Evolutionary conservation across 352 stramenopile genomes (phyloP).

Genomic region (Globisporangium parvum): DNA sequence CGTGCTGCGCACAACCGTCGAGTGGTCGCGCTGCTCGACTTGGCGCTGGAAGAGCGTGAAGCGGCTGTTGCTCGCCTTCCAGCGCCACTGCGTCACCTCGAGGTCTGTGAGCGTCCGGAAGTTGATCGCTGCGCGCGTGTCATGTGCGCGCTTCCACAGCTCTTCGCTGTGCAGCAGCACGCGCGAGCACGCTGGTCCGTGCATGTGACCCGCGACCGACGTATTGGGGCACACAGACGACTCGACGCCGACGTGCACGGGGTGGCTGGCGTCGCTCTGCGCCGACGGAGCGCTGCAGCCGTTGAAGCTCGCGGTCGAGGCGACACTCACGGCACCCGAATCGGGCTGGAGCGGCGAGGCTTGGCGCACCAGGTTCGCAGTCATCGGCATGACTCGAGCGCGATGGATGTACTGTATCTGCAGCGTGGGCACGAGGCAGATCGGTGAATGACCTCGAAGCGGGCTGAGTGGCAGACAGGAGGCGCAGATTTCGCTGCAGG

Average conservation of each 20-base stretch:
- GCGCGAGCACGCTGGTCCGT: constrained; percentile 5
- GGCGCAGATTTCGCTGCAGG: too few species aligned
- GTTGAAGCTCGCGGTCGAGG: too few species aligned
- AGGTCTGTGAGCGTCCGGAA: constrained; percentile 10
- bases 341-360: too few species aligned
- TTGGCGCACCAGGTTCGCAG: too few species aligned
- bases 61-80: constrained; percentile 15
- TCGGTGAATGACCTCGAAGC: too few species aligned
- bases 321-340: too few species aligned
- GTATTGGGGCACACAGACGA: not conserved
- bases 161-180: constrained; percentile 9
- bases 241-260: not conserved
- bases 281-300: too few species aligned
- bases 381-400: too few species aligned
- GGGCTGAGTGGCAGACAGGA: too few species aligned
- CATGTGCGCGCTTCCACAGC: constrained; percentile 10
- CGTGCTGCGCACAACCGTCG: not conserved
- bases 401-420: too few species aligned
- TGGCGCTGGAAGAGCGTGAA: constrained; percentile 16
- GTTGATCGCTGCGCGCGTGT: constrained; percentile 8
- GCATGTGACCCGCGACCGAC: not conserved
- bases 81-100: constrained; percentile 12
- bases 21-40: not conserved
- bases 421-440: too few species aligned
- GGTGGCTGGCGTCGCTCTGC: too few species aligned